Evolutionary conservation across 2,329 filamentous ascomycete species (phyloP), one percentile per base, ranked within the genome.

Genomic region (Myrmaecium sp.): DNA sequence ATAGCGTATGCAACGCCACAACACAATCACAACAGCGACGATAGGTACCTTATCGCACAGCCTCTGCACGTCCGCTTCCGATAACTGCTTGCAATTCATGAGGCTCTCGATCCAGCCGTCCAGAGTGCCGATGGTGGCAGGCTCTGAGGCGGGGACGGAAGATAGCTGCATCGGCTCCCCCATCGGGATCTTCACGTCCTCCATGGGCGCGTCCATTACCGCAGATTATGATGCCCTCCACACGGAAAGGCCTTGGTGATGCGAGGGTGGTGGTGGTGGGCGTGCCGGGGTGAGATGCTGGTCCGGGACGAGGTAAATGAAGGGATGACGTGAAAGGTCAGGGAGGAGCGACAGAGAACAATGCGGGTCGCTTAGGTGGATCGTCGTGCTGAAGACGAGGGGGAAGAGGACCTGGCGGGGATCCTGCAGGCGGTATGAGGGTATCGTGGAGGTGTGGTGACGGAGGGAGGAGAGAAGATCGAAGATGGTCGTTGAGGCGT

Each of bases 41-140:
- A 25, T 28, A 31, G 26, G 16, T 60, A 92, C 86, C 76, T 94
- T 92, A 54, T 95, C 89, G 64, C 89, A 98, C 49, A 98, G 71
- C 54, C 86, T 76, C 62, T 92, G 82, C 36, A 98, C 89, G 52
- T 98, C 89, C 38, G 70, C 66, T 63, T 98, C 89, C 34, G 80
- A 73, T 55, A 98, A 67, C 67, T 95, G 89, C 65, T 98, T 98
- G 78, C 89, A 98, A 51, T 61, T 74, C 86, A 98, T 95, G 58
- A 98, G 66, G 62, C 69, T 84, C 66, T 94, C 86, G 52, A 98
- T 95, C 89, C 89, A 98, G 49, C 84, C 83, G 53, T 98, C 89
- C 36, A 98, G 67, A 33, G 82, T 93, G 34, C 79, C 74, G 62
- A 93, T 89, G 41, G 83, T 81, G 34, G 84, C 74, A 30, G 86